Conservation (phyloP, 2,329 filamentous ascomycete genomes). For the Aspergillus amoenus region DNA sequence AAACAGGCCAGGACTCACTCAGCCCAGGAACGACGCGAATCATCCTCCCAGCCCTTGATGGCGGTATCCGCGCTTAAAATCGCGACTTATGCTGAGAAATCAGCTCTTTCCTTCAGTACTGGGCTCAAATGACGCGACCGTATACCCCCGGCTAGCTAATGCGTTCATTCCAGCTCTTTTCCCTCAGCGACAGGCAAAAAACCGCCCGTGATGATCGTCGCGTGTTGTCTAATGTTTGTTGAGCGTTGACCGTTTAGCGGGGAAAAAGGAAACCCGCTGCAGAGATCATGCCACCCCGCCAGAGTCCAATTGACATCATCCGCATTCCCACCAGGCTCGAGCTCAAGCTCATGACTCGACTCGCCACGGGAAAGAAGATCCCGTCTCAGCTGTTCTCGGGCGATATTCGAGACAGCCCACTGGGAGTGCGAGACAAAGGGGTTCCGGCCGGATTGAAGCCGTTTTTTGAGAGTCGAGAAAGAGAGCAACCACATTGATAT, state of each 20-base stretch:
- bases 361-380: not conserved
- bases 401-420: not conserved
- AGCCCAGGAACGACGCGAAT: conserved; percentile 1
- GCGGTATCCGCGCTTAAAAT: conserved; percentile 8
- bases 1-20: not conserved
- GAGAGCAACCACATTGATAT: no score
- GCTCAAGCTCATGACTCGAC: conserved; percentile 1
- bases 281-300: conserved; percentile 15
- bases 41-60: not conserved
- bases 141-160: no score
- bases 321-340: not conserved
- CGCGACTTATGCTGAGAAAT: conserved; percentile 8
- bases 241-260: not conserved
- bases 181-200: no score
- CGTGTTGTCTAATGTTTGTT: not conserved
- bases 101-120: not conserved
- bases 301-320: conserved; percentile 10
- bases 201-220: no score
- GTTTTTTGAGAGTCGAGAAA: no score
- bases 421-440: not conserved
- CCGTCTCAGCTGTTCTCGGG: not conserved
- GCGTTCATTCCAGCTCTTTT: no score
- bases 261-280: conserved; percentile 9
- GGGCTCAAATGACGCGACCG: conserved; percentile 7
- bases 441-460: not conserved